Evolutionary conservation across 257 asterid genomes (phyloP).

Genomic region (Scutellaria baicalensis): DNA sequence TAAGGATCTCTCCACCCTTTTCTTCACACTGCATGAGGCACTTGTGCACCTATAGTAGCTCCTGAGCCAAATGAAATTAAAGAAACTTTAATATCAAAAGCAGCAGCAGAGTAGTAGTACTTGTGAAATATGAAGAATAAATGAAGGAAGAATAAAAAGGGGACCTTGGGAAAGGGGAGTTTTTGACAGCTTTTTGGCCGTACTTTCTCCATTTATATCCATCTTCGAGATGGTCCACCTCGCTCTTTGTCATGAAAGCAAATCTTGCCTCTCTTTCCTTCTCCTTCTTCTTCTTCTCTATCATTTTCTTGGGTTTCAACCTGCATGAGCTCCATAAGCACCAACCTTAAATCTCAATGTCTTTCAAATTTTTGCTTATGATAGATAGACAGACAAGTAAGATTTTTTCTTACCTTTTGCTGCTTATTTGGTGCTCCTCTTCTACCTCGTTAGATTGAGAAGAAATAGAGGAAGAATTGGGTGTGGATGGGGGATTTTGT

Average conservation of each 20-base stretch:
- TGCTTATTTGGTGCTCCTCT: neutral
- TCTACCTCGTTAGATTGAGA: neutral
- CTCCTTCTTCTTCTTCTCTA: constrained; percentile 26
- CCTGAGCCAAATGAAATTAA: constrained; percentile 9
- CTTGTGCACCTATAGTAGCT: constrained; percentile 46
- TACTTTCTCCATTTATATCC: constrained; percentile 66
- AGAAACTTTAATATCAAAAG: too few species aligned
- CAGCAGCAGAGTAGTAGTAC: too few species aligned
- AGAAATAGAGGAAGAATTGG: neutral
- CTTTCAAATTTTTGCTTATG: too few species aligned
- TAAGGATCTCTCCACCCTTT: constrained; percentile 42
- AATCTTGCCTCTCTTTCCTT: constrained; percentile 30
- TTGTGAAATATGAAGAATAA: too few species aligned
- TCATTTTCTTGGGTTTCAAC: neutral
- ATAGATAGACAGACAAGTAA: too few species aligned
- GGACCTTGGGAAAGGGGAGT: constrained; percentile 56
- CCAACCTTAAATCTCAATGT: too few species aligned
- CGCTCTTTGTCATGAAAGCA: constrained; percentile 62
- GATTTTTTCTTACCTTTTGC: neutral
- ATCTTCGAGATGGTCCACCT: constrained; percentile 54
- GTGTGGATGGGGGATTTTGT: neutral
- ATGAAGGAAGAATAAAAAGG: too few species aligned
- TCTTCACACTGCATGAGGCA: constrained; percentile 39
- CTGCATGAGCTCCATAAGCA: neutral
- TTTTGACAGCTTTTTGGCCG: constrained; percentile 61